Percentiles rank a stretch among this genome's conserved stretches.
These are phyloP conservation scores for Calcarisporium arbuscula DNA, from an alignment of 2,329 filamentous ascomycete genomes.

Conservation along the genomic window DNA sequence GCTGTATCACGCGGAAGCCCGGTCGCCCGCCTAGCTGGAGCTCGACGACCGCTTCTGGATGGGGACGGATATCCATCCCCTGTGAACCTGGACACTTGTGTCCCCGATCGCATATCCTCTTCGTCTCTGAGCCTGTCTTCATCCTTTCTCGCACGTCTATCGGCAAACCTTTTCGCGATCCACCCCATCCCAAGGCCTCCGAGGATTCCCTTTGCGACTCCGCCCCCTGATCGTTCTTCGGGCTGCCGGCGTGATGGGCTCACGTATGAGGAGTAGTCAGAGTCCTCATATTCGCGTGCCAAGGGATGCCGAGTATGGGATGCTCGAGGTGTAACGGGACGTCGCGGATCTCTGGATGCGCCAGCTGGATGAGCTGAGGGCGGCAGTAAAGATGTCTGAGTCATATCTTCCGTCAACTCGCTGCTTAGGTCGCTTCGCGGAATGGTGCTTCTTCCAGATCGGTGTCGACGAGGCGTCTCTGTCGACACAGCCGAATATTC, in stretches of 20 bases:
- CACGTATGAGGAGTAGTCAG: conserved; percentile 54
- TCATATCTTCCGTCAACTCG: conserved; percentile 35
- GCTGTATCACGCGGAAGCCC: conserved; percentile 20
- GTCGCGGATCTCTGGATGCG: conserved; percentile 28
- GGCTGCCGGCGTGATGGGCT: conserved; percentile 55
- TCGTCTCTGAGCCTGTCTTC: conserved; percentile 40
- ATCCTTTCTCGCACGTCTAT: conserved; percentile 42
- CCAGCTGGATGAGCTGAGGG: conserved; percentile 37
- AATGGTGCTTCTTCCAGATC: conserved; percentile 29
- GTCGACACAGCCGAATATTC: conserved; percentile 58
- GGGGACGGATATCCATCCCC: conserved; percentile 58
- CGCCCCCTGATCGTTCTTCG: conserved; percentile 36
- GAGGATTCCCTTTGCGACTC: conserved; percentile 50
- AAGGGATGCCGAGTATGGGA: conserved; percentile 38
- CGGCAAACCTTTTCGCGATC: conserved; percentile 58
- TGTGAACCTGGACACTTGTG: conserved; percentile 58
- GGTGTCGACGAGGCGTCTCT: conserved; percentile 49
- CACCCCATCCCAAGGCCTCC: conserved; percentile 63
- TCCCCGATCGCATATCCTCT: conserved; percentile 53
- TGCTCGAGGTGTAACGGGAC: conserved; percentile 41
- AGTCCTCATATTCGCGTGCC: conserved; percentile 39
- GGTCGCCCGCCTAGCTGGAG: conserved; percentile 22
- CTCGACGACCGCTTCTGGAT: conserved; percentile 28
- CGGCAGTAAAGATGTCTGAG: conserved; percentile 38
- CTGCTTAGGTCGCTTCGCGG: conserved; percentile 45